These are phyloP conservation scores for Darksidea phi DNA, from an alignment of 495 filamentous ascomycete species.

Conservation along the genomic window DNA sequence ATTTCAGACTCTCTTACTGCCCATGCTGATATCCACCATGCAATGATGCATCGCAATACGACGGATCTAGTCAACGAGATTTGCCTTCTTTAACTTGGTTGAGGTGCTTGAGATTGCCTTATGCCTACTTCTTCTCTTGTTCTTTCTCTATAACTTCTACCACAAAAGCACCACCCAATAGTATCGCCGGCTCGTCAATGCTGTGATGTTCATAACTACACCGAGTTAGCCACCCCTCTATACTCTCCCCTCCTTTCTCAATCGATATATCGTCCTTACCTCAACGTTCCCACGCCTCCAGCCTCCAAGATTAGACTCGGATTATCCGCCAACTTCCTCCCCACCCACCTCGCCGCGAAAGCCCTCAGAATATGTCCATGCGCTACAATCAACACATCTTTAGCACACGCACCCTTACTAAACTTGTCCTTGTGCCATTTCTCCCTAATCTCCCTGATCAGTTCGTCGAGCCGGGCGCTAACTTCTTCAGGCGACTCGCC, in stretches of 20 bases:
- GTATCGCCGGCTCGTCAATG: slow-evolving; percentile 66
- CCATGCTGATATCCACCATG: no score
- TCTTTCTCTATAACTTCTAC: slow-evolving; percentile 52
- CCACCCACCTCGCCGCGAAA: slow-evolving; percentile 38
- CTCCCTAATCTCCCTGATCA: slow-evolving; percentile 43
- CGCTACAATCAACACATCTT: slow-evolving; percentile 46
- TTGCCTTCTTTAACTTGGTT: no score
- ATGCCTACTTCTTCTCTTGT: slow-evolving; percentile 26
- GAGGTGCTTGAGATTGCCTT: not conserved
- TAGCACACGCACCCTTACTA: slow-evolving; percentile 35
- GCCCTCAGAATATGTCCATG: slow-evolving; percentile 47
- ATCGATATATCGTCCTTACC: slow-evolving; percentile 43
- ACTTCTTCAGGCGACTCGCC: slow-evolving; percentile 56
- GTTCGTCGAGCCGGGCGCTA: slow-evolving; percentile 40
- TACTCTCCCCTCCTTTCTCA: not conserved
- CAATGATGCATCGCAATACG: not conserved
- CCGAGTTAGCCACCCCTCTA: slow-evolving; percentile 28
- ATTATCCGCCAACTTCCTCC: slow-evolving; percentile 31
- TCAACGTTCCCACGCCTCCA: slow-evolving; percentile 59
- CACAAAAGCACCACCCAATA: slow-evolving; percentile 65
- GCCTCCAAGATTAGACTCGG: slow-evolving; percentile 48
- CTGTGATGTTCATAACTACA: slow-evolving; percentile 61
- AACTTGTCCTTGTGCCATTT: slow-evolving; percentile 42
- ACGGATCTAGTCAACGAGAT: not conserved
- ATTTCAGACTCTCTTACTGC: no score